A percentile compares a stretch with the other conserved stretches of the same genome.
Evolutionary conservation across 805 yeast genomes (phyloP).

Genomic region (Candida hungchunana): DNA sequence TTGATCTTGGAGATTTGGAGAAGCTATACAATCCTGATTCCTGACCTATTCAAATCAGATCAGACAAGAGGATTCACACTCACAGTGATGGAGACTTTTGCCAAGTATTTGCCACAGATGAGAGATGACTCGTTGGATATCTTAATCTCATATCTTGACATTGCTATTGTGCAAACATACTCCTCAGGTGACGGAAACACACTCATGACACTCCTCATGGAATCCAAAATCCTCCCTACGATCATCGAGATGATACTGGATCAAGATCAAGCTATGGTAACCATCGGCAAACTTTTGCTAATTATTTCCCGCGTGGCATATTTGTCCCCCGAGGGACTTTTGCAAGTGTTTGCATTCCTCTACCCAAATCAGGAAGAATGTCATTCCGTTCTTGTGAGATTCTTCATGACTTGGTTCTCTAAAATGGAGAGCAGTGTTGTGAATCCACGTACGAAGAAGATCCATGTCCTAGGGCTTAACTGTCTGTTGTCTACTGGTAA

Average conservation of each 20-base stretch:
- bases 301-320: slow-evolving; percentile 34
- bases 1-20: slow-evolving; percentile 56
- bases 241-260: slow-evolving; percentile 28
- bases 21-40: slow-evolving; percentile 53
- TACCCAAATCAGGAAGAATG: slow-evolving; percentile 25
- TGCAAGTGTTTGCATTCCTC: slow-evolving; percentile 27
- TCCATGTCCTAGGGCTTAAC: slow-evolving; percentile 58
- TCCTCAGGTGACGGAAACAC: slow-evolving; percentile 19
- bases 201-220: slow-evolving; percentile 22
- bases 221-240: slow-evolving; percentile 26
- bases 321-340: slow-evolving; percentile 28
- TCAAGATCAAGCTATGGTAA: slow-evolving; percentile 29
- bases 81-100: slow-evolving; percentile 44
- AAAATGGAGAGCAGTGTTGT: slow-evolving; percentile 53
- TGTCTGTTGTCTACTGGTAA: slow-evolving; percentile 41
- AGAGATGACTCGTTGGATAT: slow-evolving; percentile 67
- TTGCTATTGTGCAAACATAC: slow-evolving; percentile 30
- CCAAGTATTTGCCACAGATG: slow-evolving; percentile 53
- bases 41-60: slow-evolving; percentile 34
- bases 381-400: slow-evolving; percentile 26
- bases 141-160: slow-evolving; percentile 51
- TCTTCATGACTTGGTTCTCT: slow-evolving; percentile 35
- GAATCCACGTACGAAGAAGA: slow-evolving; percentile 72
- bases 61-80: slow-evolving; percentile 31
- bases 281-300: slow-evolving; percentile 31